Conservation (phyloP, 176 grass and related monocot species). For the Zea luxurians region DNA sequence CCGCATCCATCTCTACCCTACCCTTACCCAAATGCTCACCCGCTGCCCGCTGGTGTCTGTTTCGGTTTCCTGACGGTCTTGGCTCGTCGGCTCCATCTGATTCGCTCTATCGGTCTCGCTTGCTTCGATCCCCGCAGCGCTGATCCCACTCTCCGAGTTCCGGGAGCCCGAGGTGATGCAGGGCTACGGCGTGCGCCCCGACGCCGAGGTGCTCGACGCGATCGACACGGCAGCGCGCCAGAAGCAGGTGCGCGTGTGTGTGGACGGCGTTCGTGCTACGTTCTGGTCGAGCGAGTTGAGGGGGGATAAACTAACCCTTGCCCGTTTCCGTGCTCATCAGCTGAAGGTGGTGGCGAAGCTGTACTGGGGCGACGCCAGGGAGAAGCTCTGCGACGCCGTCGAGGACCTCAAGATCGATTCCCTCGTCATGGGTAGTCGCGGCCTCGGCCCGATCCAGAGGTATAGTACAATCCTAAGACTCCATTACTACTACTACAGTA, state of each 20-base stretch:
- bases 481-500: no score
- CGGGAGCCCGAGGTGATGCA: conserved; percentile 60
- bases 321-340: conserved; percentile 26
- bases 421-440: conserved; percentile 87
- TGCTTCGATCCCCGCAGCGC: conserved; percentile 35
- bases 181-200: conserved; percentile 54
- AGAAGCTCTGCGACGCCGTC: conserved; percentile 75
- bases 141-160: conserved; percentile 84
- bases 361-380: conserved; percentile 94
- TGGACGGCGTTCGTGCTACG: not conserved
- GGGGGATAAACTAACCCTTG: not conserved
- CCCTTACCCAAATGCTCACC: not conserved
- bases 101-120: no score
- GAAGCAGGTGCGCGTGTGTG: conserved; percentile 45
- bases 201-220: conserved; percentile 81
- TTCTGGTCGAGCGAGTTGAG: not conserved
- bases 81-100: not conserved
- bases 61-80: not conserved
- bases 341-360: conserved; percentile 68
- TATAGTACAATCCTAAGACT: not conserved
- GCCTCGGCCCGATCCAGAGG: conserved; percentile 81
- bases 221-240: conserved; percentile 71
- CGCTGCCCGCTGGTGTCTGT: no score
- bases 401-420: conserved; percentile 66
- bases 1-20: not conserved